Conservation (phyloP, 192 early-diverging fungal species). For the Radiomyces spectabilis region DNA sequence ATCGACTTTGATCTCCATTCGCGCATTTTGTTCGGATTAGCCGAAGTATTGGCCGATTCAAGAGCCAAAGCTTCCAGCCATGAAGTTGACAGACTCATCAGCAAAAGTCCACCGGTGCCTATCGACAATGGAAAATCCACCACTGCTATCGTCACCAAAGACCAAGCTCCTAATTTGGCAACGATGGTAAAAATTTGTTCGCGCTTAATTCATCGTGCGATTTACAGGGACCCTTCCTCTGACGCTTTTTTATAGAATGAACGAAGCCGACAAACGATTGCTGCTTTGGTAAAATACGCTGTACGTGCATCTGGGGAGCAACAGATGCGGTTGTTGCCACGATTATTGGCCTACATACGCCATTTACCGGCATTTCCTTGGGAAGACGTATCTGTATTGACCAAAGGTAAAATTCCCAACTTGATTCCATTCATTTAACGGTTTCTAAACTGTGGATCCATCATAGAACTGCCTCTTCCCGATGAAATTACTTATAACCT, state of each 20-base stretch:
- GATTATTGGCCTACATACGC: slow-evolving; percentile 17
- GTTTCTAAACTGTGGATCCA: not conserved
- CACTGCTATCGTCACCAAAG: slow-evolving; percentile 11
- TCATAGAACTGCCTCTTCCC: not conserved
- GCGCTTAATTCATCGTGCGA: too few relatives aligned
- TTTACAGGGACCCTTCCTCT: too few relatives aligned
- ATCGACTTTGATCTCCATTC: slow-evolving; percentile 43
- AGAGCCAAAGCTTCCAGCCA: slow-evolving; percentile 30
- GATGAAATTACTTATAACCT: too few relatives aligned
- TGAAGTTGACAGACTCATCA: slow-evolving; percentile 33
- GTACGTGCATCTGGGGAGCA: slow-evolving; percentile 1
- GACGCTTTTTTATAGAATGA: slow-evolving; percentile 12
- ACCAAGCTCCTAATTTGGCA: slow-evolving; percentile 1
- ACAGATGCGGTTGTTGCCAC: slow-evolving; percentile 11
- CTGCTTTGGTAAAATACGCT: slow-evolving; percentile 16
- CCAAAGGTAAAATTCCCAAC: slow-evolving; percentile 20
- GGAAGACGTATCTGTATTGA: slow-evolving; percentile 11
- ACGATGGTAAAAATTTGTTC: slow-evolving; percentile 26
- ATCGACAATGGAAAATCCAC: slow-evolving; percentile 2
- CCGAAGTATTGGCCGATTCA: slow-evolving; percentile 40
- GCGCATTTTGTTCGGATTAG: slow-evolving; percentile 42
- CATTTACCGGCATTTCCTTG: slow-evolving; percentile 19
- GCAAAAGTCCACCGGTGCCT: slow-evolving; percentile 29
- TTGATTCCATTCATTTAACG: not conserved
- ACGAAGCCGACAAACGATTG: slow-evolving; percentile 17